Conservation (phyloP, 75 land plant genomes). For the Chamaecyparis obtusa region DNA sequence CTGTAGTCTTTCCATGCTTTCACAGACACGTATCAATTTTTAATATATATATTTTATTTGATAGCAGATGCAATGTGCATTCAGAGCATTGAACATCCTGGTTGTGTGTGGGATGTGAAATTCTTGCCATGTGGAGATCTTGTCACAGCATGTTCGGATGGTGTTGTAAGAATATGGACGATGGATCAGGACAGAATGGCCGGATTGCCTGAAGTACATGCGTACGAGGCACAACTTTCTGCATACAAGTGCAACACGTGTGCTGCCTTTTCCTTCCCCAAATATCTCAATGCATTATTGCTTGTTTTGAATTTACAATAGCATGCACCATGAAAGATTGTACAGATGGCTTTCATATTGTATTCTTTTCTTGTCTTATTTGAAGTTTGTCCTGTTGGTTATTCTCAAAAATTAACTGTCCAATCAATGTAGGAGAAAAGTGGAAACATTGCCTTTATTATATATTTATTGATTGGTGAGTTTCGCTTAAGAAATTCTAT, state of each 20-base stretch:
- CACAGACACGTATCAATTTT: background rate
- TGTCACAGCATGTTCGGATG: constrained; percentile 98
- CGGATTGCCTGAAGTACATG: constrained; percentile 53
- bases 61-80: constrained; percentile 77
- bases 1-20: background rate
- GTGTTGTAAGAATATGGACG: constrained; percentile 89
- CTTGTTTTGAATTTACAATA: background rate
- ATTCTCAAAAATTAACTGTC: background rate
- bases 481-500: too few relatives aligned
- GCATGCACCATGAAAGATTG: background rate
- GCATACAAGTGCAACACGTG: constrained; percentile 68
- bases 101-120: constrained; percentile 97
- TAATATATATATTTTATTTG: background rate
- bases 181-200: constrained; percentile 39
- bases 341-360: background rate
- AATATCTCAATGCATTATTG: background rate
- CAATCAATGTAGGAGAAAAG: background rate
- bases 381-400: background rate
- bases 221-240: constrained; percentile 56
- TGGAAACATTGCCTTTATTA: too few relatives aligned
- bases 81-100: constrained; percentile 99
- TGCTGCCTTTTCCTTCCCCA: background rate
- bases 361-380: background rate
- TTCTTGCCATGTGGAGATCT: constrained; percentile 95
- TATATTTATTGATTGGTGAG: too few relatives aligned